phyloP scores from a whole-genome alignment of 2,329 filamentous ascomycete genomes.

The Hypocrella siamensis region DNA sequence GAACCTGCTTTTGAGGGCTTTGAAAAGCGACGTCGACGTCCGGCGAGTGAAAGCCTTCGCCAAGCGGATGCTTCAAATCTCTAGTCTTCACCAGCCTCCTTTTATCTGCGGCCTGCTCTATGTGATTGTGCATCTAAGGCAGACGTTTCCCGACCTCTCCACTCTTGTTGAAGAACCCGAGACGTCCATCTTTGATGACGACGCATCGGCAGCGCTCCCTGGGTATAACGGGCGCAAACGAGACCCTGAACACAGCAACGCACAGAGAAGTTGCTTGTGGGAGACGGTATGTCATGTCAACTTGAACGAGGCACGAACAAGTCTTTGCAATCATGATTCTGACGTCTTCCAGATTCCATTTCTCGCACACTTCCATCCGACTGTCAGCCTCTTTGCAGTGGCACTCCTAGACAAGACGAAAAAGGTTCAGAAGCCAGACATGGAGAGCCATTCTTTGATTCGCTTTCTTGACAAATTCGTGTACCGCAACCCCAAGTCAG shows the following conservation, averaged over 20 bases:
- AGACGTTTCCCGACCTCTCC: slow-evolving; percentile 64
- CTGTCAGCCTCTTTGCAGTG: slow-evolving; percentile 69
- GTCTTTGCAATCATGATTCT: too few relatives aligned
- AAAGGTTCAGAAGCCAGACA: slow-evolving; percentile 75
- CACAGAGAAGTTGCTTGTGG: slow-evolving; percentile 88
- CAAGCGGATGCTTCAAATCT: slow-evolving; percentile 78
- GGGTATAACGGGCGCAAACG: slow-evolving; percentile 80
- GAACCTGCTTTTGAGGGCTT: slow-evolving; percentile 73
- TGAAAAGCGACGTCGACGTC: slow-evolving; percentile 82
- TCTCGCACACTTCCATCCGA: slow-evolving; percentile 72
- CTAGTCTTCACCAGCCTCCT: slow-evolving; percentile 77
- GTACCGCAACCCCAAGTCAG: slow-evolving; percentile 82
- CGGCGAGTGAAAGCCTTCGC: slow-evolving; percentile 91
- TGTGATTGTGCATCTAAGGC: slow-evolving; percentile 66
- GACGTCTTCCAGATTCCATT: slow-evolving; percentile 15
- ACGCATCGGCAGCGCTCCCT: slow-evolving; percentile 29
- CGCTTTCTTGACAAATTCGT: slow-evolving; percentile 97
- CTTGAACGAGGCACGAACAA: too few relatives aligned
- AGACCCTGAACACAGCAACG: slow-evolving; percentile 81
- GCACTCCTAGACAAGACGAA: slow-evolving; percentile 53
- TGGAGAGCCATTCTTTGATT: slow-evolving; percentile 78
- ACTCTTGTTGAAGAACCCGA: slow-evolving; percentile 70
- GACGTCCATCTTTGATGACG: slow-evolving; percentile 48
- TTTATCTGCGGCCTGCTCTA: slow-evolving; percentile 92
- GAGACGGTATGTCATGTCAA: slow-evolving; percentile 69